phyloP scores from a whole-genome alignment of 192 early-diverging fungal genomes.

The Jimgerdemannia lactiflua region DNA sequence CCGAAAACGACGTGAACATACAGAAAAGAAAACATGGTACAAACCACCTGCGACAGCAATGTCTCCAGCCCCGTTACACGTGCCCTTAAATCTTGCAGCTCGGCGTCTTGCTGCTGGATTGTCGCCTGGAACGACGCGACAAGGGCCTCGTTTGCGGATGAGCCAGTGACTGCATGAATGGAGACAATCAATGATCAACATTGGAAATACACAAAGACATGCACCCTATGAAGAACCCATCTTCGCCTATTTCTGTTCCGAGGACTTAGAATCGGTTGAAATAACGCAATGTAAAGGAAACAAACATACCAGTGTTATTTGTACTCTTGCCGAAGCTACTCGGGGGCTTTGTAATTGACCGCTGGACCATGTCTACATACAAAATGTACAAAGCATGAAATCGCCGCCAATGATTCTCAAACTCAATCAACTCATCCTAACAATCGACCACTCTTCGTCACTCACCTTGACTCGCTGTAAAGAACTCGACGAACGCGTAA shows the following conservation, averaged over 20 bases:
- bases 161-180: no score
- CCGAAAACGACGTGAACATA: background rate
- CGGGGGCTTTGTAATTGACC: slow-evolving; percentile 37
- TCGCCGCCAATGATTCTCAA: slow-evolving; percentile 22
- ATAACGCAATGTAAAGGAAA: background rate
- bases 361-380: slow-evolving; percentile 34
- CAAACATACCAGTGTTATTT: slow-evolving; percentile 9
- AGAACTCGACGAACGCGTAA: slow-evolving; percentile 78
- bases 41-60: background rate
- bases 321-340: slow-evolving; percentile 13
- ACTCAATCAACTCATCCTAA: background rate
- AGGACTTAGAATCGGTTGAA: no score
- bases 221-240: background rate
- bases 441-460: slow-evolving; percentile 14
- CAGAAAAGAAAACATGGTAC: background rate
- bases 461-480: slow-evolving; percentile 79
- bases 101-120: slow-evolving; percentile 9
- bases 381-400: slow-evolving; percentile 18
- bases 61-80: background rate
- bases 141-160: no score
- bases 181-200: background rate
- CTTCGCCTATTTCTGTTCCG: no score
- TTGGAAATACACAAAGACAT: slow-evolving; percentile 1
- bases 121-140: slow-evolving; percentile 6
- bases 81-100: slow-evolving; percentile 10